Conservation (phyloP, 805 yeast species). For the Spathaspora sp. region DNA sequence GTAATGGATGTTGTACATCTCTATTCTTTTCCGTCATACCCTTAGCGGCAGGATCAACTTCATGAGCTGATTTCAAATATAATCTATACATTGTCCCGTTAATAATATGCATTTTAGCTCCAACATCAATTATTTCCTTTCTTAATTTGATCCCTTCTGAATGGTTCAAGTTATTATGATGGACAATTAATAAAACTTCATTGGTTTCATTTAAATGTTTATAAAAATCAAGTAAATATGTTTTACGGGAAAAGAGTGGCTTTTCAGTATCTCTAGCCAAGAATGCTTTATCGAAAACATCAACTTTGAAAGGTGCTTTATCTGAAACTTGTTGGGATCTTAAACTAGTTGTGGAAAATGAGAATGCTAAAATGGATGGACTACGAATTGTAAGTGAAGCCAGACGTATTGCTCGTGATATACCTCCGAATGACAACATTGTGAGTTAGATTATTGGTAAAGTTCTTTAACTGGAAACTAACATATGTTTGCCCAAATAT, state of each 20-base stretch:
- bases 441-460: background rate
- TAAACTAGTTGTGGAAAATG: background rate
- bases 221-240: slow-evolving; percentile 79
- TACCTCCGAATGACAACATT: background rate
- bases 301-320: slow-evolving; percentile 3
- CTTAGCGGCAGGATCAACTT: slow-evolving; percentile 68
- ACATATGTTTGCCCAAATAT: background rate
- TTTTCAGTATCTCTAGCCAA: slow-evolving; percentile 50
- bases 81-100: slow-evolving; percentile 70
- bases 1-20: slow-evolving; percentile 59
- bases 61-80: slow-evolving; percentile 66
- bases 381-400: background rate
- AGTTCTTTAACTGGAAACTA: background rate
- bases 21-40: slow-evolving; percentile 46
- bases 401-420: background rate
- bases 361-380: slow-evolving; percentile 1
- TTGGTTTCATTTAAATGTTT: slow-evolving; percentile 62
- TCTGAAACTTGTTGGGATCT: background rate
- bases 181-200: slow-evolving; percentile 73
- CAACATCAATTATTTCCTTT: slow-evolving; percentile 56
- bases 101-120: slow-evolving; percentile 66
- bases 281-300: slow-evolving; percentile 1
- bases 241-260: slow-evolving; percentile 70
- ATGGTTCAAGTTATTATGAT: slow-evolving; percentile 77
- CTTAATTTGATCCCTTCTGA: slow-evolving; percentile 65